Percentiles rank a stretch among this genome's conserved stretches.
phyloP scores from a whole-genome alignment of 768 basidiomycete genomes.

The Tephrocybe rancida region DNA sequence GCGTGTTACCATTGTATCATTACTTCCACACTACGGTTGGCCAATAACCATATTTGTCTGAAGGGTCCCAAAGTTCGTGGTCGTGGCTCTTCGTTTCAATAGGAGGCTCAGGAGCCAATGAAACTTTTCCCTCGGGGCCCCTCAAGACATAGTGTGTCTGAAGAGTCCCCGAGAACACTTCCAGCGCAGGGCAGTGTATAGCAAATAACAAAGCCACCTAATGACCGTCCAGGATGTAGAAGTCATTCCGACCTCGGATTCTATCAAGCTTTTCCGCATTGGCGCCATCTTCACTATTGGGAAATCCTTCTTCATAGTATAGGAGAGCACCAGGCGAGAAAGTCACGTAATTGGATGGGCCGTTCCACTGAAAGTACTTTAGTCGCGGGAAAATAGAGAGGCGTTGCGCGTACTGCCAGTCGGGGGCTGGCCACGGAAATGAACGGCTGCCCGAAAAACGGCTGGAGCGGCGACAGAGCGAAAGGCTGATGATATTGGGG shows the following conservation, averaged over 20 bases:
- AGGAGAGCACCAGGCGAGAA: not conserved
- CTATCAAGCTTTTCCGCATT: not conserved
- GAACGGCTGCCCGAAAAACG: not conserved
- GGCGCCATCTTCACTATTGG: not conserved
- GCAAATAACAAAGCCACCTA: not conserved
- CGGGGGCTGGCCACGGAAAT: slow-evolving; percentile 1
- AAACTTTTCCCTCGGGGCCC: not conserved
- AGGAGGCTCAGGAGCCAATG: not conserved
- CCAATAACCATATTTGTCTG: not conserved
- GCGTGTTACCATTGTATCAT: no score
- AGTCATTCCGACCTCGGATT: not conserved
- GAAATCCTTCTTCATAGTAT: not conserved
- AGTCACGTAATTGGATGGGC: not conserved
- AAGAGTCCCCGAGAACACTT: not conserved
- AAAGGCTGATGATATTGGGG: slow-evolving; percentile 1
- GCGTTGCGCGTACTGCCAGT: slow-evolving; percentile 5
- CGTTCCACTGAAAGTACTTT: slow-evolving; percentile 7
- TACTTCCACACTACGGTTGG: no score
- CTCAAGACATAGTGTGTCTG: not conserved
- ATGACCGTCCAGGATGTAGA: not conserved
- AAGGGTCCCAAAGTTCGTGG: not conserved
- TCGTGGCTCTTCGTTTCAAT: not conserved
- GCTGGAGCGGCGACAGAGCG: not conserved
- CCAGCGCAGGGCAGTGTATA: not conserved
- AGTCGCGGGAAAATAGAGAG: not conserved